Evolutionary conservation across 148 eudicot species (phyloP), one percentile per base, ranked within the genome.

Genomic region (Silene conica): DNA sequence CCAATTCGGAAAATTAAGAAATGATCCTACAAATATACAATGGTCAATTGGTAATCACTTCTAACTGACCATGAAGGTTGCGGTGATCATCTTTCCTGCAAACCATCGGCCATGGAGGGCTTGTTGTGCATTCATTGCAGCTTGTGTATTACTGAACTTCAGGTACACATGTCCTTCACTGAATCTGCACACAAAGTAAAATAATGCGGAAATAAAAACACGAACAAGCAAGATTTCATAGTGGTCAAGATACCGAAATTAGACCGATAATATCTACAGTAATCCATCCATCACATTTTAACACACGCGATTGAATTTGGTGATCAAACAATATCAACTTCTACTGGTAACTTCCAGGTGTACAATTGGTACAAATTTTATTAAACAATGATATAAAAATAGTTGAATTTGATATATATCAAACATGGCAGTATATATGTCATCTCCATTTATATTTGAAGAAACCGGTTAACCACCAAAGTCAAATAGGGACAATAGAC

Each of bases 81-180:
- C 96, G 28, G 89, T 89, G 76, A 93, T 90, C 98, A 93, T 89
- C 90, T 90, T 93, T 55, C 96, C 98, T 55, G 98, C 96, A 86
- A 90, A 93, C 94, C 96, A 93, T 80, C 98, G 83, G 56, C 96
- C 94, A 73, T 93, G 92, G 20, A 93, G 88, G 18, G 92, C 90
- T 46, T 83, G 88, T 72, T 90, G 98, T 22, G 96, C 96, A 43
- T 79, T 73, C 48, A 85, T 78, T 63, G 98, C 94, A 75, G 92
- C 75, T 80, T 83, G 78, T 60, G 88, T 84, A 67, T 78, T 76
- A 41, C 83, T 90, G 69, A 93, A 93, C 69, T 89, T 87, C 82
- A 93, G 77, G 82, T 93, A 93, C 0, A 93, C 96, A 80, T 81
- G 87, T 38, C 98, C 98, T 15, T 90, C 89, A 78, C 81, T 87